A percentile compares a stretch with the other conserved stretches of the same genome.
These are phyloP conservation scores for Seiridium cupressi DNA, from an alignment of 2,329 filamentous ascomycete genomes.

Conservation along the genomic window DNA sequence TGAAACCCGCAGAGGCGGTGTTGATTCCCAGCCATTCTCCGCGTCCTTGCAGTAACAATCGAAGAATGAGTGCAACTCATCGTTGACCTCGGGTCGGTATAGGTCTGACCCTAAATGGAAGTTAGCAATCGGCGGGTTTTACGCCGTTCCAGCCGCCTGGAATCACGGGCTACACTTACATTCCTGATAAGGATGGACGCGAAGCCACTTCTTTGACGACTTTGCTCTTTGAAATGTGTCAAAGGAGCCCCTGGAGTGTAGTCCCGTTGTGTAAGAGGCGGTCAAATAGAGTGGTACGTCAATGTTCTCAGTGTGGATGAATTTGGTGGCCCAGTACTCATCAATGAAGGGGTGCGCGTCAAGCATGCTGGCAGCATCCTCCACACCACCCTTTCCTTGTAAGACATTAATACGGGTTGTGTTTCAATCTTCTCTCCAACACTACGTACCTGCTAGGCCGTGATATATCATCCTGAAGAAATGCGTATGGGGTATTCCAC, in stretches of 20 bases:
- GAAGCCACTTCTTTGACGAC: background rate
- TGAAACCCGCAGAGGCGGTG: constrained; percentile 10
- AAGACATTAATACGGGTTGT: too few species aligned
- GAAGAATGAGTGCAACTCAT: constrained; percentile 21
- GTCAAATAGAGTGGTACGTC: constrained; percentile 3
- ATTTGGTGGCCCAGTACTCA: constrained; percentile 3
- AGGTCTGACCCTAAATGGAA: constrained; percentile 15
- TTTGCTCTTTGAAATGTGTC: constrained; percentile 1
- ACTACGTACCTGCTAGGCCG: background rate
- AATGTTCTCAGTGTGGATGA: background rate
- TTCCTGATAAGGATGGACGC: constrained; percentile 6
- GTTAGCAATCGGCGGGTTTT: background rate
- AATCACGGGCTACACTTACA: background rate
- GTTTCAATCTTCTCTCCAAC: too few species aligned
- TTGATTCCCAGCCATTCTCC: constrained; percentile 16
- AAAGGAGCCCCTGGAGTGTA: constrained; percentile 2
- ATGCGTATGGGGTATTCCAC: background rate
- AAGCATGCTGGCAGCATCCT: background rate
- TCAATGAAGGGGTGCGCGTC: background rate
- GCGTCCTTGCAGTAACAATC: constrained; percentile 15
- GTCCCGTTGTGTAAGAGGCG: background rate
- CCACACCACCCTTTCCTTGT: background rate
- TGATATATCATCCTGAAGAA: constrained; percentile 1
- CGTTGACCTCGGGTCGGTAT: constrained; percentile 14
- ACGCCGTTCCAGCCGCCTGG: too few species aligned